Percentiles rank a stretch among this genome's conserved stretches.
Conservation (phyloP, 176 grass and related monocot genomes). For the Oryza rufipogon region DNA sequence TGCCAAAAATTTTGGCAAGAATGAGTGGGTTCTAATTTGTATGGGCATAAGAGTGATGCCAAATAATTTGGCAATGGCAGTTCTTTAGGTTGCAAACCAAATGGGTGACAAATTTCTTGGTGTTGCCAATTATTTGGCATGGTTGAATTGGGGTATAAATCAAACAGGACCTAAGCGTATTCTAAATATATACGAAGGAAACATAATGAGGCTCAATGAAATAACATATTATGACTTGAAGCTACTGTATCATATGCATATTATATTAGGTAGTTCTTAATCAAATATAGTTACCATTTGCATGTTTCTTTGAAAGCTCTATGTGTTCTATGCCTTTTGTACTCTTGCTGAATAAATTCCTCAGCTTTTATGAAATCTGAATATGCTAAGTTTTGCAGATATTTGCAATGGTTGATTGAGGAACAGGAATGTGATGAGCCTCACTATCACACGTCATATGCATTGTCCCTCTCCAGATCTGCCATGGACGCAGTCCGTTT, state of each 20-base stretch:
- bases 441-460: constrained; percentile 90
- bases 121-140: too few relatives aligned
- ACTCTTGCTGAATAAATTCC: constrained; percentile 7
- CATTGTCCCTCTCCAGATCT: constrained; percentile 77
- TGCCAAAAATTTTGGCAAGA: too few relatives aligned
- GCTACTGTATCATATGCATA: neutral
- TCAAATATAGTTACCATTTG: neutral
- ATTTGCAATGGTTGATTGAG: constrained; percentile 96
- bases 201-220: neutral
- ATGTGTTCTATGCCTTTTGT: neutral
- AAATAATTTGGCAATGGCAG: too few relatives aligned
- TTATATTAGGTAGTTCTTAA: constrained; percentile 8
- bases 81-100: too few relatives aligned
- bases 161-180: neutral
- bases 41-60: too few relatives aligned
- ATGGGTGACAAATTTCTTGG: too few relatives aligned
- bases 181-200: neutral
- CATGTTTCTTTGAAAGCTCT: constrained; percentile 18
- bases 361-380: constrained; percentile 26
- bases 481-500: constrained; percentile 58
- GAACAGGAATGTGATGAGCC: constrained; percentile 83
- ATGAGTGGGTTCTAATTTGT: too few relatives aligned
- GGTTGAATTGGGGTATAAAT: too few relatives aligned
- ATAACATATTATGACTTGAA: neutral
- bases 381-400: constrained; percentile 51